Evolutionary conservation across 371 early-diverging fungal species (phyloP), one percentile per base, ranked within the genome.

Genomic region (Dichotomocladium elegans): DNA sequence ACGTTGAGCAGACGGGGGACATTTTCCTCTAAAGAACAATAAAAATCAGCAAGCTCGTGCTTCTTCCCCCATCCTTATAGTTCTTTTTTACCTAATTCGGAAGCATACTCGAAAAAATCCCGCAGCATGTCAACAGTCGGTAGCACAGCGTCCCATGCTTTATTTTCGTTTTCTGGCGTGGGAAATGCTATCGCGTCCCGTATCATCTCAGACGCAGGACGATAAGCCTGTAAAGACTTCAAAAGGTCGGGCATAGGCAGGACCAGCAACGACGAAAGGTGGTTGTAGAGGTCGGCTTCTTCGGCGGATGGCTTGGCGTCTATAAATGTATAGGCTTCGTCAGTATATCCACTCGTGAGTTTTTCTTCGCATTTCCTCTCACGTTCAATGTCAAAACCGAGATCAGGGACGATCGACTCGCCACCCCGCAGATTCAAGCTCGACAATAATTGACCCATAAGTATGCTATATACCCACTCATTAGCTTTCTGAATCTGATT

Each of bases 151-250:
- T 81, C 70, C 95, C 93, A 96, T 15, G 93, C 94, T 37, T 74
- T 86, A 27, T 88, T 76, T 65, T 96, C 96, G 51, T 87, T 85
- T 47, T 92, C 90, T 30, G 79, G 71, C 24, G 81, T 83, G 11
- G 95, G 92, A 27, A 68, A 72, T 9, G 89, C 85, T 50, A 96
- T 94, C 21, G 95, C 96, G 76, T 85, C 57, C 17, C 68, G 60
- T 46, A 79, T 71, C 34, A 69, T 63, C 26, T 66, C 61, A 27
- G 62, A 61, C 30, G 66, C 62, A 47, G 66, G 51, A 15, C 64
- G 63, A 68, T 90, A 91, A 10, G 58, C 48, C 17, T 73, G 65
- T 26, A 90, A 65, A 15, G 64, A 53, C 22, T 72, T 70, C 45
- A 86, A 49, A 25, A 86, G 55, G 28, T 57, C 56, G 28, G 72